These are phyloP conservation scores for Teratosphaeria epicoccoides DNA, from an alignment of 2,329 filamentous ascomycete genomes.

Conservation along the genomic window DNA sequence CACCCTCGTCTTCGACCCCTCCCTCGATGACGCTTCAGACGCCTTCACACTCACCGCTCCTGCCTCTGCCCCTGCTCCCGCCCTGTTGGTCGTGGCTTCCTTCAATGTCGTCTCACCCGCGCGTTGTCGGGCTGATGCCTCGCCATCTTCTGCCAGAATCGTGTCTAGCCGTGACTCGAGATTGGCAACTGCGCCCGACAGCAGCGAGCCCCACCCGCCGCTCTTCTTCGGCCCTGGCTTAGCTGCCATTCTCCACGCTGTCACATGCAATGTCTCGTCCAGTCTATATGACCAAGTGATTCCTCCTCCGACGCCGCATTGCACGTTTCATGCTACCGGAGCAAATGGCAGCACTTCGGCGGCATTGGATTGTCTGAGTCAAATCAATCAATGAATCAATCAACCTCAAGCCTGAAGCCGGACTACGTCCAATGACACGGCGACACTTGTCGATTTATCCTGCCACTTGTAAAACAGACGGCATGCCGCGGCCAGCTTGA, in stretches of 20 bases:
- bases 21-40: constrained; percentile 4
- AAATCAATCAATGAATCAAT: too few species aligned
- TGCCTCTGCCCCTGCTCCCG: constrained; percentile 11
- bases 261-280: not conserved
- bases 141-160: constrained; percentile 73
- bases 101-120: constrained; percentile 28
- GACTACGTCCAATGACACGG: too few species aligned
- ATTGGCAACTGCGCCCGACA: constrained; percentile 83
- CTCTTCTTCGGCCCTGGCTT: constrained; percentile 13
- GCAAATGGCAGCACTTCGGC: not conserved
- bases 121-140: constrained; percentile 35
- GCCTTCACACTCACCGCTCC: too few species aligned
- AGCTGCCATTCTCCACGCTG: constrained; percentile 2
- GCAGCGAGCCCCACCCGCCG: constrained; percentile 44
- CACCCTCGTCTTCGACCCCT: not conserved
- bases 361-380: not conserved
- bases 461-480: too few species aligned
- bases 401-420: too few species aligned
- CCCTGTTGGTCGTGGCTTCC: constrained; percentile 15
- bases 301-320: constrained; percentile 18
- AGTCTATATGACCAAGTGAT: not conserved
- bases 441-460: too few species aligned
- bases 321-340: constrained; percentile 8
- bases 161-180: constrained; percentile 88
- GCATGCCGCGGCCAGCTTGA: too few species aligned